Conservation (phyloP, 1,284 basidiomycete species). For the Cryptococcus hybrid region DNA sequence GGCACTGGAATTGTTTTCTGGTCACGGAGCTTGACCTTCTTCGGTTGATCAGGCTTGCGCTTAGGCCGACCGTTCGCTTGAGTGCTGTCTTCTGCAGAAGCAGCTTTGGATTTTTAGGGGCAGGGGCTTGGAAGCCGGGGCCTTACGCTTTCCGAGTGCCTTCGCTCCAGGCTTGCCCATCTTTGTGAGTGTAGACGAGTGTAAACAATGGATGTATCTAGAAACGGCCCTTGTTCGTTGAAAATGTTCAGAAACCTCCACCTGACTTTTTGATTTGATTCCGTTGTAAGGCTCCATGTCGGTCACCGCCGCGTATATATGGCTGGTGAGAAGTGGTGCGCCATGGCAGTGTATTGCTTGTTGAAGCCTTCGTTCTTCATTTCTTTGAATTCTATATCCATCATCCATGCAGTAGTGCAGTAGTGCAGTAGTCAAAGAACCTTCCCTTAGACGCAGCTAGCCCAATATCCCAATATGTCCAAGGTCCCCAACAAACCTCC, state of each 20-base stretch:
- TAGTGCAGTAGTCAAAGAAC: too few relatives aligned
- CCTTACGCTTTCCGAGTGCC: slow-evolving; percentile 42
- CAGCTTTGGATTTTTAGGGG: slow-evolving; percentile 6
- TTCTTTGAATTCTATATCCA: not conserved
- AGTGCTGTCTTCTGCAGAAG: slow-evolving; percentile 6
- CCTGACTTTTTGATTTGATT: slow-evolving; percentile 14
- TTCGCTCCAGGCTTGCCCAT: slow-evolving; percentile 39
- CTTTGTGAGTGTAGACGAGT: not conserved
- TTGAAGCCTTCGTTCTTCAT: not conserved
- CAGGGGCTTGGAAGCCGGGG: not conserved
- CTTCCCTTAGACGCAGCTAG: too few relatives aligned
- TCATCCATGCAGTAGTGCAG: too few relatives aligned
- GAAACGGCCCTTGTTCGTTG: not conserved
- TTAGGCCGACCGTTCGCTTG: slow-evolving; percentile 45
- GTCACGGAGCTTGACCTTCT: slow-evolving; percentile 49
- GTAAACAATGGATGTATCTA: not conserved
- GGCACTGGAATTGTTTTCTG: slow-evolving; percentile 49
- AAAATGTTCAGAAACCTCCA: slow-evolving; percentile 13
- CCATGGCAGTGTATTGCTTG: not conserved
- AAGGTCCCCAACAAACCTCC: slow-evolving; percentile 19
- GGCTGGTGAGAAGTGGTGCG: not conserved
- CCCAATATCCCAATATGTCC: too few relatives aligned
- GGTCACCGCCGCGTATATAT: not conserved
- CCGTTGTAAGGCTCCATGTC: slow-evolving; percentile 3
- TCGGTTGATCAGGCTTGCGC: slow-evolving; percentile 43